Conservation (phyloP, 2,329 filamentous ascomycete species). For the Cercospora sp. region DNA sequence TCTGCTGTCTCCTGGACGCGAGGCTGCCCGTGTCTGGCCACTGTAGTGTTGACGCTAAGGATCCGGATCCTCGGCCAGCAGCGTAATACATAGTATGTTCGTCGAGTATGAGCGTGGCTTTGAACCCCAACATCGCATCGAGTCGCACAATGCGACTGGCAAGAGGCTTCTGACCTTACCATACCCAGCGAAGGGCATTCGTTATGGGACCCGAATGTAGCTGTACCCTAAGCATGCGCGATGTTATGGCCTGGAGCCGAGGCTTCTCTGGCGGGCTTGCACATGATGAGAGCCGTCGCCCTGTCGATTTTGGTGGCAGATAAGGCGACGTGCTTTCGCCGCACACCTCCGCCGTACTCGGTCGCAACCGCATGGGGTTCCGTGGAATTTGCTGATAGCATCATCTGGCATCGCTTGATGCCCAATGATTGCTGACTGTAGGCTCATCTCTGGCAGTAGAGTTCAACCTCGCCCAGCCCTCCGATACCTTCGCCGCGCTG, state of each 20-base stretch:
- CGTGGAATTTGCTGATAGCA: neutral
- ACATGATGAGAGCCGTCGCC: neutral
- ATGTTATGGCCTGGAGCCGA: neutral
- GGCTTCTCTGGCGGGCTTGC: neutral
- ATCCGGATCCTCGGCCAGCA: neutral
- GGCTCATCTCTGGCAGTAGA: constrained; percentile 66
- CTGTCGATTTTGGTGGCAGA: neutral
- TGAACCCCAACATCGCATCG: neutral
- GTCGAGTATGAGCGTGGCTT: neutral
- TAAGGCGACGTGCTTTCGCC: neutral
- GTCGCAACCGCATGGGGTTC: neutral
- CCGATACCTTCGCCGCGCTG: constrained; percentile 62
- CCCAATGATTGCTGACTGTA: neutral
- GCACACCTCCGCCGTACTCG: neutral
- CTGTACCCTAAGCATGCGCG: neutral
- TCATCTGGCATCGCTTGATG: neutral
- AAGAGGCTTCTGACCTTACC: neutral
- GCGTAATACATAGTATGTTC: neutral
- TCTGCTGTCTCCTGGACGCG: neutral
- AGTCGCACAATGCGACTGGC: neutral
- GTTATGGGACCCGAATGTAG: neutral
- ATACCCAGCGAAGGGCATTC: neutral
- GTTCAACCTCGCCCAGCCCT: constrained; percentile 84
- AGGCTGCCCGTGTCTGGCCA: neutral
- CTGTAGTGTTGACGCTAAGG: neutral